A percentile compares a stretch with the other conserved stretches of the same genome.
phyloP scores from a whole-genome alignment of 768 basidiomycete genomes.

The Leccinum barrowsii region DNA sequence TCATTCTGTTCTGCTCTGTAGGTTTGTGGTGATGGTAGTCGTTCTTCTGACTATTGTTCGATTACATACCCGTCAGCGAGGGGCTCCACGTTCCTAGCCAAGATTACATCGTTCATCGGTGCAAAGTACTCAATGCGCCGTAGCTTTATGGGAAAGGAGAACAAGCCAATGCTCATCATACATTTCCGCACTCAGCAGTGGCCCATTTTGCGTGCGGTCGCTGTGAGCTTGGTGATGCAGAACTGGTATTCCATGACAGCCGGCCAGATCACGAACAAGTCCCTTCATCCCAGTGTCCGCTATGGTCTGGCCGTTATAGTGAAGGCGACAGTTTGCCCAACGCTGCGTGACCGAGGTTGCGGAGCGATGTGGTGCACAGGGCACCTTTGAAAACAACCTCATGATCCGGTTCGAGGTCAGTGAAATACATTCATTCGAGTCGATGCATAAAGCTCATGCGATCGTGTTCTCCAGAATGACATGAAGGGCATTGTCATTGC shows the following conservation, averaged over 20 bases:
- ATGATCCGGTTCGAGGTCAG: slow-evolving; percentile 52
- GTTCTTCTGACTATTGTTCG: too few relatives aligned
- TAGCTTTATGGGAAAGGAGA: slow-evolving; percentile 42
- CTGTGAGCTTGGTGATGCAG: slow-evolving; percentile 49
- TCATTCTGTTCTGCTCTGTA: too few relatives aligned
- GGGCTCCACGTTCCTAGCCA: slow-evolving; percentile 12
- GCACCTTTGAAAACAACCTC: slow-evolving; percentile 62
- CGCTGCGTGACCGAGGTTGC: slow-evolving; percentile 48
- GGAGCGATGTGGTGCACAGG: slow-evolving; percentile 66
- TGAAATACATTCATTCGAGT: slow-evolving; percentile 1
- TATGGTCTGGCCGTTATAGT: not conserved
- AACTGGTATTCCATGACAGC: slow-evolving; percentile 43
- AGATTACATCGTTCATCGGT: slow-evolving; percentile 49
- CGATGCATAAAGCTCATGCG: too few relatives aligned
- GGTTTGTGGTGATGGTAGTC: too few relatives aligned
- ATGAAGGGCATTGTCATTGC: slow-evolving; percentile 52
- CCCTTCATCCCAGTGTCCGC: not conserved
- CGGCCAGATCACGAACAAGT: not conserved
- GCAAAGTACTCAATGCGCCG: slow-evolving; percentile 57
- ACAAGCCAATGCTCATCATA: slow-evolving; percentile 48
- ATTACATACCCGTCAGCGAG: too few relatives aligned
- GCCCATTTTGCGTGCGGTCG: slow-evolving; percentile 52
- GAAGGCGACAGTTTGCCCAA: slow-evolving; percentile 26
- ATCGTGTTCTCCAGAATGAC: slow-evolving; percentile 30
- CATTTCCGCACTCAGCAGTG: slow-evolving; percentile 64